Conservation (phyloP, 1,139 yeast genomes). For the Zygoascus meyerae region DNA sequence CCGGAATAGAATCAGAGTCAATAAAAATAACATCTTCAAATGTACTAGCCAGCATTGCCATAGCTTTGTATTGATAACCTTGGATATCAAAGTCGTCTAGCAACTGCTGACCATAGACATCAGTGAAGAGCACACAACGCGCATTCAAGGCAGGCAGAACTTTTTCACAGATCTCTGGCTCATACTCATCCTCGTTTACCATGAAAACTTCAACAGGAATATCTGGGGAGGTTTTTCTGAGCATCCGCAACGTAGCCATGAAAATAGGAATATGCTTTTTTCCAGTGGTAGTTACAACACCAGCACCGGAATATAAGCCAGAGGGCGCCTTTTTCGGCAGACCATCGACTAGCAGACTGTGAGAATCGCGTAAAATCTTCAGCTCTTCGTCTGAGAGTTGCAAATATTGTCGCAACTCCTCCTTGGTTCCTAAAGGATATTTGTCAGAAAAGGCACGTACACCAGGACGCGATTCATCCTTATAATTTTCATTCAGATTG, state of each 20-base stretch:
- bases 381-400: conserved; percentile 47
- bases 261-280: conserved; percentile 72
- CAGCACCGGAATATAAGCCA: conserved; percentile 46
- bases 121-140: conserved; percentile 58
- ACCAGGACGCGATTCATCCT: conserved; percentile 20
- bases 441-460: conserved; percentile 22
- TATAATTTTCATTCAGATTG: conserved; percentile 18
- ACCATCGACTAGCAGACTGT: conserved; percentile 43
- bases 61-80: conserved; percentile 75
- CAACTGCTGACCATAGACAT: conserved; percentile 47
- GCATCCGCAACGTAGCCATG: conserved; percentile 55
- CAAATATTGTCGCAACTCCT: conserved; percentile 48
- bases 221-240: conserved; percentile 57
- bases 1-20: conserved; percentile 73
- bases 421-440: conserved; percentile 31
- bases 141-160: conserved; percentile 66
- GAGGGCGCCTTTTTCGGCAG: conserved; percentile 41
- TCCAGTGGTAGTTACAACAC: conserved; percentile 80
- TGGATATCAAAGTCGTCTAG: conserved; percentile 46
- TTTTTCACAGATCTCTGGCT: conserved; percentile 56
- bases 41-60: conserved; percentile 67
- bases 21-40: conserved; percentile 70
- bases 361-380: conserved; percentile 46
- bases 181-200: conserved; percentile 66
- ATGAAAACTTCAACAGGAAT: conserved; percentile 75